Evolutionary conservation across 306 rosid species (phyloP).

Genomic region (Vigna unguiculata): DNA sequence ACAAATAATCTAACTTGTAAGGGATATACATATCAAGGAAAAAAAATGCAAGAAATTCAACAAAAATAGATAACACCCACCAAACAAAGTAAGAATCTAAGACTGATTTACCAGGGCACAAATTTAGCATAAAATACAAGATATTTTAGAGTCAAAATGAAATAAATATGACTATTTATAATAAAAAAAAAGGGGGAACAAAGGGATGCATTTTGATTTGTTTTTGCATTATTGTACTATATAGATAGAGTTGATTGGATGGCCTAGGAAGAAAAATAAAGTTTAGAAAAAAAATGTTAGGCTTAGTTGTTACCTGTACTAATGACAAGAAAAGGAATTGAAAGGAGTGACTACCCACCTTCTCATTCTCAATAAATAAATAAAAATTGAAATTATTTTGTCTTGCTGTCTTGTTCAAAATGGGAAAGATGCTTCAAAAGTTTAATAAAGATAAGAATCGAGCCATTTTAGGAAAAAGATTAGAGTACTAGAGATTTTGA

Average conservation of each 20-base stretch:
- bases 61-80: background rate
- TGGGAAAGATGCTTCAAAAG: constrained; percentile 43
- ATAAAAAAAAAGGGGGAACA: too few relatives aligned
- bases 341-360: background rate
- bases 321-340: constrained; percentile 4
- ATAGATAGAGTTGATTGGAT: background rate
- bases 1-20: background rate
- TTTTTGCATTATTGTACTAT: constrained; percentile 33
- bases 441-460: constrained; percentile 28
- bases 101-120: background rate
- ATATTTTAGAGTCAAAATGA: too few relatives aligned
- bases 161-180: too few relatives aligned
- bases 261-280: constrained; percentile 9
- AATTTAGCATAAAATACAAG: background rate
- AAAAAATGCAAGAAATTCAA: background rate
- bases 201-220: too few relatives aligned
- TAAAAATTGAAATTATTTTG: constrained; percentile 18
- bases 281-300: constrained; percentile 1
- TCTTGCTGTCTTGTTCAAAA: constrained; percentile 35
- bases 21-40: background rate
- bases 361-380: background rate
- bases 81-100: constrained; percentile 24
- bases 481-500: constrained; percentile 31
- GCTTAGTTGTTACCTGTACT: constrained; percentile 14
- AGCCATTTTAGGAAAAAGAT: constrained; percentile 43